Evolutionary conservation across 2,329 filamentous ascomycete species (phyloP).

Genomic region (Ascochyta pisi): DNA sequence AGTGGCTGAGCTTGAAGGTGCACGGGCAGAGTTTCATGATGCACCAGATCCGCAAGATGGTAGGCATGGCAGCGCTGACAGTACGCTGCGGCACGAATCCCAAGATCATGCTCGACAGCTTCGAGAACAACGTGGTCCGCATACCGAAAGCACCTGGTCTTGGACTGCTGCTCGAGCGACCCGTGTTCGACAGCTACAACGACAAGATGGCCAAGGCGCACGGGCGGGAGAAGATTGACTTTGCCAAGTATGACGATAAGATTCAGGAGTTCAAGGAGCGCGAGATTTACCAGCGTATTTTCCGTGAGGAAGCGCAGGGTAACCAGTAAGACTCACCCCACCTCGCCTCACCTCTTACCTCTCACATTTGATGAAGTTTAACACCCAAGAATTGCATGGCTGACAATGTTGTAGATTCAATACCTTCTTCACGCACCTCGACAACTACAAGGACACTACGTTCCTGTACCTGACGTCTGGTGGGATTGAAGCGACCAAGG

Average conservation of each 20-base stretch:
- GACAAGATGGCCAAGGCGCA: slow-evolving; percentile 69
- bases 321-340: slow-evolving; percentile 65
- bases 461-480: slow-evolving; percentile 60
- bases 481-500: slow-evolving; percentile 54
- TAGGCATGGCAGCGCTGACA: slow-evolving; percentile 85
- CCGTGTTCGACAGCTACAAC: slow-evolving; percentile 92
- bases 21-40: slow-evolving; percentile 99
- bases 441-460: slow-evolving; percentile 57
- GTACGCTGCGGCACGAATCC: slow-evolving; percentile 83
- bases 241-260: slow-evolving; percentile 76
- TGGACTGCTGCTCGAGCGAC: slow-evolving; percentile 85
- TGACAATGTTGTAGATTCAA: slow-evolving; percentile 48
- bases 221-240: slow-evolving; percentile 75
- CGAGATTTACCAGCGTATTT: slow-evolving; percentile 92
- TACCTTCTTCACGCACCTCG: slow-evolving; percentile 59
- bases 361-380: no score
- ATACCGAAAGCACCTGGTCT: slow-evolving; percentile 94
- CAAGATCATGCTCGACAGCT: slow-evolving; percentile 75
- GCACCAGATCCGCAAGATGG: slow-evolving; percentile 99
- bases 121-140: slow-evolving; percentile 73
- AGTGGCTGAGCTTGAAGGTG: slow-evolving; percentile 95
- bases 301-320: slow-evolving; percentile 84
- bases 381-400: not conserved
- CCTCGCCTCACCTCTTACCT: no score
- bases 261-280: slow-evolving; percentile 89